Evolutionary conservation across 1,284 basidiomycete species (phyloP), one percentile per base, ranked within the genome.

Genomic region (Sanguinoderma infundibulare): DNA sequence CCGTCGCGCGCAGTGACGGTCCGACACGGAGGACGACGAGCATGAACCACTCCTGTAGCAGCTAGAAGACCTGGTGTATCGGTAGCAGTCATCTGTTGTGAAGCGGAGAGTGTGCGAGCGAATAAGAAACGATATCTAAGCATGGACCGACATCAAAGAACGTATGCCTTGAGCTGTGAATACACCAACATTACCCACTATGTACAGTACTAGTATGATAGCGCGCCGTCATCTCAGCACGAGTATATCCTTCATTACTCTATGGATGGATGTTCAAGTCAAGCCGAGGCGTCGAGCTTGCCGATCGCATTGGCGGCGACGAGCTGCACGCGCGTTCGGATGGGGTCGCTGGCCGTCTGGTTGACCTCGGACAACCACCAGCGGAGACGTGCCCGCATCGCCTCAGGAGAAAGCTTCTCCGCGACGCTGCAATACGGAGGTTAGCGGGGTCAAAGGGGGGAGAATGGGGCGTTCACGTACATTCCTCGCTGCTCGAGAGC

Each of bases 401-500:
- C 75, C 50, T 79, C 76, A 24, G 70, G 71, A 15, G 78, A 73
- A 14, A 81, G 68, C 4, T 68, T 77, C 2, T 76, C 76, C 0
- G 75, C 73, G 20, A 81, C 69, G 15, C 81, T 85, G 62, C 20
- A 56, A 22, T 36, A 20, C 38, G 40, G 35, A 34, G 10, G 30
- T 20, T 3, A 60, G 32, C 36, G 24, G 36, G 17, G 20, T 34
- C 26, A 50, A 24, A 14, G 40, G 59, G 55, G 40, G 9, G 9
- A n/a, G 7, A 32, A 24, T 12, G 14, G 20, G 28, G 3, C 1
- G 20, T 35, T 9, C 22, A 80, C 89, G 73, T 71, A 92, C 91
- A 92, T 82, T 68, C 89, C 91, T 61, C 91, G 86, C 72, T 92
- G 90, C 60, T 83, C 79, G 22, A 93, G 77, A 6, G 89, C 87